Percentiles rank a stretch among this genome's conserved stretches.
Evolutionary conservation across 192 early-diverging fungal genomes (phyloP).

Genomic region (Coemansia sp.): DNA sequence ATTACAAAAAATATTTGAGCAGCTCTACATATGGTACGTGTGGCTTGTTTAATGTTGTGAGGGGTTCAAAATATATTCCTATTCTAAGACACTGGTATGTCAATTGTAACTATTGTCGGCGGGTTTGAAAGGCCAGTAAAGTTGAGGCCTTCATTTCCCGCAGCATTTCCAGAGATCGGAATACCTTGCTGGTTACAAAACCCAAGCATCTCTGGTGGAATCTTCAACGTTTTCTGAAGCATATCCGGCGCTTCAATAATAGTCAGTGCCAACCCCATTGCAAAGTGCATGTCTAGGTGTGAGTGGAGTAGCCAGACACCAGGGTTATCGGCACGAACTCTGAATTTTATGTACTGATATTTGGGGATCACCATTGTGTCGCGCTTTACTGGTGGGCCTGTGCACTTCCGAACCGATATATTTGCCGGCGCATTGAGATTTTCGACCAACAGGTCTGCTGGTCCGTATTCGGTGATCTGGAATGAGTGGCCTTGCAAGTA

Average conservation of each 20-base stretch:
- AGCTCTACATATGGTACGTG: too few relatives aligned
- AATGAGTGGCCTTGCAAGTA: conserved; percentile 86
- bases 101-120: neutral
- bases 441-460: conserved; percentile 55
- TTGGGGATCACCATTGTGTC: conserved; percentile 67
- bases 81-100: neutral
- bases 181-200: conserved; percentile 60
- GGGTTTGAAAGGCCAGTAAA: conserved; percentile 52
- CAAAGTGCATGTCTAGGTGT: conserved; percentile 60
- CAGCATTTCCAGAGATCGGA: conserved; percentile 66
- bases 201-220: conserved; percentile 54
- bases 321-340: conserved; percentile 75
- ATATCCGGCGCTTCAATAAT: conserved; percentile 69
- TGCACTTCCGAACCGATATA: conserved; percentile 66
- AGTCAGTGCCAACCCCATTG: conserved; percentile 65
- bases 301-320: conserved; percentile 83
- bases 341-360: conserved; percentile 59
- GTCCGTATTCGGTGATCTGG: conserved; percentile 59
- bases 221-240: conserved; percentile 40
- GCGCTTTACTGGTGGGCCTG: conserved; percentile 54
- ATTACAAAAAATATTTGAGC: too few relatives aligned
- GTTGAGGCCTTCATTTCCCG: conserved; percentile 67
- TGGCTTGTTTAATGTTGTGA: too few relatives aligned
- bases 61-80: too few relatives aligned
- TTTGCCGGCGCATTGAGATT: conserved; percentile 21